A percentile compares a stretch with the other conserved stretches of the same genome.
These are phyloP conservation scores for Leccinum rimulosum DNA, from an alignment of 768 basidiomycete species.

Conservation along the genomic window DNA sequence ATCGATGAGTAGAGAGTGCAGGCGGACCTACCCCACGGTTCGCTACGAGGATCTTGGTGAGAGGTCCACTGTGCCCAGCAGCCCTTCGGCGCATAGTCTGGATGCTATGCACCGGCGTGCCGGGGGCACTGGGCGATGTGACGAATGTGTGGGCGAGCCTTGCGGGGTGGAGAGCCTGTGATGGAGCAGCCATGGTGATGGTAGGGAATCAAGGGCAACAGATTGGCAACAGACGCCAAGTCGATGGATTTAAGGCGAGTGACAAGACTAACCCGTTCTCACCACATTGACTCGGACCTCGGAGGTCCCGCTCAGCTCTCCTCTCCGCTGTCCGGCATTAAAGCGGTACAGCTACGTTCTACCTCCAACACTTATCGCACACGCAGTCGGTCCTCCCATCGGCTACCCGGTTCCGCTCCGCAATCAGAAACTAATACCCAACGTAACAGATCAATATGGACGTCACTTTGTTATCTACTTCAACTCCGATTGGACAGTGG, in stretches of 20 bases:
- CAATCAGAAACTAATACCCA: background rate
- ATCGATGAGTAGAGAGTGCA: conserved; percentile 7
- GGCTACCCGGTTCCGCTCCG: background rate
- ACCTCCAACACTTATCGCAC: background rate
- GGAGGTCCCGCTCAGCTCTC: background rate
- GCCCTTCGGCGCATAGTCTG: conserved; percentile 89
- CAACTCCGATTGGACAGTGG: conserved; percentile 57
- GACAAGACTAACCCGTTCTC: conserved; percentile 1
- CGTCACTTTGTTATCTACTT: conserved; percentile 1
- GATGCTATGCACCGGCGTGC: conserved; percentile 87
- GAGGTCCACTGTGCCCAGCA: conserved; percentile 84
- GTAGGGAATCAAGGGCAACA: conserved; percentile 10
- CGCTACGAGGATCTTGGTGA: conserved; percentile 90
- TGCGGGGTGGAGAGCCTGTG: conserved; percentile 61
- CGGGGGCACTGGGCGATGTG: conserved; percentile 70
- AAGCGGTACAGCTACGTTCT: conserved; percentile 16
- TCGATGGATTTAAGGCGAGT: conserved; percentile 9
- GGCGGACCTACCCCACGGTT: conserved; percentile 75
- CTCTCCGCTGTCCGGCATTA: conserved; percentile 28
- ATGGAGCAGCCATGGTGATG: conserved; percentile 26
- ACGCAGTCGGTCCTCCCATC: background rate
- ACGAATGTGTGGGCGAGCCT: conserved; percentile 72
- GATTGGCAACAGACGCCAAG: background rate
- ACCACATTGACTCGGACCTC: background rate
- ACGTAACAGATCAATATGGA: background rate